Evolutionary conservation across 2,329 filamentous ascomycete genomes (phyloP).

Genomic region (Alternaria angustiovoidea): DNA sequence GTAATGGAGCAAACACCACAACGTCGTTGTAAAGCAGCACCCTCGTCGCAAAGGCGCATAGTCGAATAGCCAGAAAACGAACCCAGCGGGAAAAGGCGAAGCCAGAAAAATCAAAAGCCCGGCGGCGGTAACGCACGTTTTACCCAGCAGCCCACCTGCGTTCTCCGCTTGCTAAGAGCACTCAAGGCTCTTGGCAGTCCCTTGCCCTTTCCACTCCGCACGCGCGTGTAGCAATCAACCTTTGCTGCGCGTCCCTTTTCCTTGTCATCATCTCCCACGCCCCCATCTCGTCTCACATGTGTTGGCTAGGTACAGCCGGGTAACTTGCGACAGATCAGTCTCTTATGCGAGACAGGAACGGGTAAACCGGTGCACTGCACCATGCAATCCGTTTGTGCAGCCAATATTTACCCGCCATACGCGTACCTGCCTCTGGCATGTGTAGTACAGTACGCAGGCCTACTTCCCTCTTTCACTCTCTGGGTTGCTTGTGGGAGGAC

Average conservation of each 20-base stretch:
- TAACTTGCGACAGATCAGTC: neutral
- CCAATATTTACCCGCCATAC: neutral
- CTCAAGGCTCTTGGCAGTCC: slow-evolving; percentile 16
- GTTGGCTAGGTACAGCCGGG: slow-evolving; percentile 1
- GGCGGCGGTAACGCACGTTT: slow-evolving; percentile 4
- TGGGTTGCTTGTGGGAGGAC: neutral
- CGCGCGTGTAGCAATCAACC: neutral
- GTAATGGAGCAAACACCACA: neutral
- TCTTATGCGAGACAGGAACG: slow-evolving; percentile 1
- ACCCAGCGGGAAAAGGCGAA: neutral
- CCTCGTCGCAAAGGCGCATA: slow-evolving; percentile 4
- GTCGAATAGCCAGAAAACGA: neutral
- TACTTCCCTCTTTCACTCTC: neutral
- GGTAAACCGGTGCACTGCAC: neutral
- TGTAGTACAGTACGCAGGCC: neutral
- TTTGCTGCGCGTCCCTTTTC: slow-evolving; percentile 3
- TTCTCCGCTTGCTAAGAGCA: slow-evolving; percentile 18
- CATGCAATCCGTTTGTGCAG: neutral
- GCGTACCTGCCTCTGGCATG: neutral
- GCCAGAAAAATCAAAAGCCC: slow-evolving; percentile 1
- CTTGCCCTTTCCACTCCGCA: slow-evolving; percentile 11
- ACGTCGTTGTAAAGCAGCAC: slow-evolving; percentile 2
- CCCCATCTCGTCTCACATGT: slow-evolving; percentile 1
- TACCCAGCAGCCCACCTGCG: slow-evolving; percentile 8
- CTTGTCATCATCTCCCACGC: slow-evolving; percentile 1